Evolutionary conservation across 1,139 yeast genomes (phyloP).

Genomic region (Magnusiomyces fungicola): DNA sequence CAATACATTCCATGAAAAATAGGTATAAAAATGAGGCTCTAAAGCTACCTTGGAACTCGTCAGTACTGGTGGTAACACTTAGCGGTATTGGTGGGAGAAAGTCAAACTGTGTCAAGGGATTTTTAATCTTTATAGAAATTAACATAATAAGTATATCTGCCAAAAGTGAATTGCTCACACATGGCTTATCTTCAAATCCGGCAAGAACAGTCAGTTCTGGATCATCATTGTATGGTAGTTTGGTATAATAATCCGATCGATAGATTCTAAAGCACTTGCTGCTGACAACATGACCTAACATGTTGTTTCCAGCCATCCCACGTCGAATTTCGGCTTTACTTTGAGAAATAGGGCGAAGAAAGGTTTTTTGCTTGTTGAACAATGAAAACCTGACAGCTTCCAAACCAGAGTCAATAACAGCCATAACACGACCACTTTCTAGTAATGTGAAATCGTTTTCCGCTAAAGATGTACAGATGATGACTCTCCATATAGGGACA

Average conservation of each 20-base stretch:
- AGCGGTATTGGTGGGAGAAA: constrained; percentile 1
- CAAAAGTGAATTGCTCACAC: constrained; percentile 47
- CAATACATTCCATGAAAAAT: constrained; percentile 64
- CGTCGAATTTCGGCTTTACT: constrained; percentile 19
- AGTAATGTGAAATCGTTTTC: constrained; percentile 34
- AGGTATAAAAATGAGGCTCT: constrained; percentile 13
- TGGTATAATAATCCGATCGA: constrained; percentile 76
- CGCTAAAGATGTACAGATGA: constrained; percentile 73
- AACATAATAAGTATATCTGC: constrained; percentile 48
- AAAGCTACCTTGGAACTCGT: background rate
- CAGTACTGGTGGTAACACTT: background rate
- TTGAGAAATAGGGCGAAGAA: constrained; percentile 17
- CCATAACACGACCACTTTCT: constrained; percentile 5
- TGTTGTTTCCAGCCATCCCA: constrained; percentile 47
- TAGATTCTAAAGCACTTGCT: constrained; percentile 87
- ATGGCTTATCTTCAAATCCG: background rate
- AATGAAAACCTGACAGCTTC: constrained; percentile 2
- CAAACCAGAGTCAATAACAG: constrained; percentile 14
- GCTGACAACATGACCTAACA: constrained; percentile 40
- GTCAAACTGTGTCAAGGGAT: background rate
- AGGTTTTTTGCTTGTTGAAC: constrained; percentile 1
- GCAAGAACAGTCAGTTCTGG: constrained; percentile 44
- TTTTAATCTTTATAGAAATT: constrained; percentile 1
- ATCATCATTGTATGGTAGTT: constrained; percentile 67
- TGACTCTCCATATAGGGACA: constrained; percentile 70